phyloP scores from a whole-genome alignment of 805 yeast genomes.

The Schwanniomyces sp. region DNA sequence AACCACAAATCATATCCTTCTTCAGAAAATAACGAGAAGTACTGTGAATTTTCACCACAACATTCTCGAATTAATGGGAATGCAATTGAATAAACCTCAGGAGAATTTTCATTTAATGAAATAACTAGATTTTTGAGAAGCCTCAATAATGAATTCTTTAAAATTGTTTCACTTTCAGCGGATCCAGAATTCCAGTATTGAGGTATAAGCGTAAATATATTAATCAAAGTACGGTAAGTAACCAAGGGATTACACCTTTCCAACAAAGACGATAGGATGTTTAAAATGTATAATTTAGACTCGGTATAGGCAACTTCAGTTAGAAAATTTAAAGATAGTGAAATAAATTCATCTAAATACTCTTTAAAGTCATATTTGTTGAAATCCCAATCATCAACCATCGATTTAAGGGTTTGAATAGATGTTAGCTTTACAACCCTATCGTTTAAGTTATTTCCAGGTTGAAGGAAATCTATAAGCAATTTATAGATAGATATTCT shows the following conservation, averaged over 20 bases:
- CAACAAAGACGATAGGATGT: slow-evolving; percentile 63
- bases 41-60: slow-evolving; percentile 43
- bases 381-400: slow-evolving; percentile 88
- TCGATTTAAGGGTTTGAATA: slow-evolving; percentile 61
- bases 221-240: slow-evolving; percentile 48
- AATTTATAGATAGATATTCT: slow-evolving; percentile 59
- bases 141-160: slow-evolving; percentile 44
- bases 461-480: slow-evolving; percentile 48
- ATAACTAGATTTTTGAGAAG: slow-evolving; percentile 55
- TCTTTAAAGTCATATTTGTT: slow-evolving; percentile 66
- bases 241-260: slow-evolving; percentile 66
- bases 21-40: slow-evolving; percentile 63
- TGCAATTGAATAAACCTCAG: slow-evolving; percentile 51
- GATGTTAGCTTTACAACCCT: slow-evolving; percentile 80
- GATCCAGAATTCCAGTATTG: slow-evolving; percentile 68
- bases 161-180: slow-evolving; percentile 41
- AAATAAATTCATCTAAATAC: slow-evolving; percentile 53
- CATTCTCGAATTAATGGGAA: slow-evolving; percentile 69
- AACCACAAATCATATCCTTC: slow-evolving; percentile 88
- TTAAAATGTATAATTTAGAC: slow-evolving; percentile 70
- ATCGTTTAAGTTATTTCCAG: slow-evolving; percentile 54
- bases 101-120: slow-evolving; percentile 56
- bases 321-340: slow-evolving; percentile 50
- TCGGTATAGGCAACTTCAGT: slow-evolving; percentile 60
- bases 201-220: slow-evolving; percentile 61